Percentiles rank a stretch among this genome's conserved stretches.
These are phyloP conservation scores for Phenoliferia sp. DNA, from an alignment of 1,284 basidiomycete genomes.

Conservation along the genomic window DNA sequence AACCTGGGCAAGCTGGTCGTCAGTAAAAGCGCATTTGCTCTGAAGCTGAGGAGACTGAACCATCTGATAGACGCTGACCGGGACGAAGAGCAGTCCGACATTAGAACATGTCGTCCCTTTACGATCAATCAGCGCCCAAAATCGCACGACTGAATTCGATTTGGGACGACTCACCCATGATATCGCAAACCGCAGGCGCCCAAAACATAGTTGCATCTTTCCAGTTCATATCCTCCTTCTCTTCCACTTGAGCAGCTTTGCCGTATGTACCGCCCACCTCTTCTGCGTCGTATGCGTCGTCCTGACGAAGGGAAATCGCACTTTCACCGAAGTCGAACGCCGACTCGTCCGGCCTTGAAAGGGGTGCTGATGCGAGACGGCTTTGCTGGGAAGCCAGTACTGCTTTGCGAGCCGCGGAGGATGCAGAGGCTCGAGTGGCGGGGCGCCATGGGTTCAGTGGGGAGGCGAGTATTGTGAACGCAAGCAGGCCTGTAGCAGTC, in stretches of 20 bases:
- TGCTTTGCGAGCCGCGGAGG: conserved; percentile 5
- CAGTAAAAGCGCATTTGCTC: background rate
- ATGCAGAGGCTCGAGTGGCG: background rate
- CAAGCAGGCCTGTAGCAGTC: conserved; percentile 15
- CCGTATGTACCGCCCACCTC: background rate
- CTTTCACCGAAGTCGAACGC: conserved; percentile 17
- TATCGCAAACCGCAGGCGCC: conserved; percentile 36
- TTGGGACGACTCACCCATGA: conserved; percentile 42
- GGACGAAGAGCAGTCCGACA: conserved; percentile 44
- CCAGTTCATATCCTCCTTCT: background rate
- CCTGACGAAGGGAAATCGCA: conserved; percentile 15
- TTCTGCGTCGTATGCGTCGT: background rate
- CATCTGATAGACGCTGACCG: conserved; percentile 32
- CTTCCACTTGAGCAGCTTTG: conserved; percentile 5
- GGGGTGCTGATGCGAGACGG: conserved; percentile 13
- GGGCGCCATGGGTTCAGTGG: conserved; percentile 16
- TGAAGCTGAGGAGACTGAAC: background rate
- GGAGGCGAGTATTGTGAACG: conserved; percentile 27
- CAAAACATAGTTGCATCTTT: conserved; percentile 26
- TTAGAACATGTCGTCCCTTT: conserved; percentile 40
- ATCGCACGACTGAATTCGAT: background rate
- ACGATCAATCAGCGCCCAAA: background rate
- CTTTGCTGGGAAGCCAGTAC: conserved; percentile 1
- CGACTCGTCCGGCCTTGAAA: conserved; percentile 23
- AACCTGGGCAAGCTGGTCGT: conserved; percentile 68